A percentile compares a stretch with the other conserved stretches of the same genome.
phyloP scores from a whole-genome alignment of 1,284 basidiomycete species.

The Austroboletus olivaceoglutinosus region DNA sequence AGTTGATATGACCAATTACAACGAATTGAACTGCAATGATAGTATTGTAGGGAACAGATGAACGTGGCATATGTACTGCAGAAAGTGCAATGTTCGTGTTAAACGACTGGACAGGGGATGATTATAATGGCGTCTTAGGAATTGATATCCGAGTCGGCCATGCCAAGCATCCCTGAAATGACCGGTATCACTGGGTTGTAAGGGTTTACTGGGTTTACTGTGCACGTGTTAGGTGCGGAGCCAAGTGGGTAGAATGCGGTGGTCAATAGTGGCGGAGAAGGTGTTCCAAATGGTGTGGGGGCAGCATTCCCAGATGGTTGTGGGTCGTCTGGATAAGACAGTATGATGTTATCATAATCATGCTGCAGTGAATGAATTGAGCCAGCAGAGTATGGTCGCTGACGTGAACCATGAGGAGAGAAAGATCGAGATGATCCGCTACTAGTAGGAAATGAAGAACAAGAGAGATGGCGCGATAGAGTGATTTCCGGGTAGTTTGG shows the following conservation, averaged over 20 bases:
- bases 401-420: constrained; percentile 8
- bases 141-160: constrained; percentile 9
- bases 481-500: constrained; percentile 12
- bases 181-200: constrained; percentile 12
- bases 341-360: constrained; percentile 6
- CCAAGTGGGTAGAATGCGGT: constrained; percentile 37
- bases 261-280: constrained; percentile 36
- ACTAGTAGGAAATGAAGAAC: constrained; percentile 10
- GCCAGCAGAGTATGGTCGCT: constrained; percentile 24
- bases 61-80: constrained; percentile 23
- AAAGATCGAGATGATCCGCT: constrained; percentile 9
- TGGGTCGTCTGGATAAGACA: constrained; percentile 10
- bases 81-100: constrained; percentile 12
- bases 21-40: constrained; percentile 13
- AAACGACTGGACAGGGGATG: neutral
- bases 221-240: constrained; percentile 11
- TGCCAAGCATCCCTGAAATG: constrained; percentile 16
- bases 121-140: constrained; percentile 6
- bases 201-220: constrained; percentile 3
- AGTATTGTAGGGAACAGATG: constrained; percentile 1
- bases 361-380: constrained; percentile 17
- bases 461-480: constrained; percentile 10
- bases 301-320: constrained; percentile 7
- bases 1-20: constrained; percentile 14
- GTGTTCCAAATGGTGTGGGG: constrained; percentile 14